Conservation (phyloP, 257 asterid genomes). For the Penstemon newberryi region DNA sequence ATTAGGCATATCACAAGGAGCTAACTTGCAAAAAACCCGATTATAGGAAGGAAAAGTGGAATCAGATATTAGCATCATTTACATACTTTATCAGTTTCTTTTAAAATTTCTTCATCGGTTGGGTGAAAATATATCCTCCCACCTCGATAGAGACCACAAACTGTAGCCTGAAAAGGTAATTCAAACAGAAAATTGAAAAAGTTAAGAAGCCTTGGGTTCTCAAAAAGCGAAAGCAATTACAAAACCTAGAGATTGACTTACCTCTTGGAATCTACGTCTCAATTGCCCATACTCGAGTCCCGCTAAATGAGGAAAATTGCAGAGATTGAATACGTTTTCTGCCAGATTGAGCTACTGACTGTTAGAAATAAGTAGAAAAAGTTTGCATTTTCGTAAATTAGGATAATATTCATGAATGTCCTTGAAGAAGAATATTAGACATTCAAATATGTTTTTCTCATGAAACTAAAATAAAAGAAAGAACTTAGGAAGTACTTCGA, state of each 20-base stretch:
- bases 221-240: conserved; percentile 14
- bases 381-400: background rate
- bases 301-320: conserved; percentile 72
- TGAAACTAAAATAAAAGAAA: conserved; percentile 12
- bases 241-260: conserved; percentile 30
- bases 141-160: conserved; percentile 78
- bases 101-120: conserved; percentile 69
- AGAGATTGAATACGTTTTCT: conserved; percentile 95
- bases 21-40: no score
- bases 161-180: conserved; percentile 62
- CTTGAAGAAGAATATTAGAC: background rate
- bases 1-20: no score
- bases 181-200: conserved; percentile 1
- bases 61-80: conserved; percentile 3
- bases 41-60: no score
- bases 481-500: conserved; percentile 59
- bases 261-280: conserved; percentile 92
- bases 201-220: conserved; percentile 2
- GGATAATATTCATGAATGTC: background rate
- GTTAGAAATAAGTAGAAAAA: conserved; percentile 27
- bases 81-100: conserved; percentile 75
- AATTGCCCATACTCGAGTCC: conserved; percentile 72
- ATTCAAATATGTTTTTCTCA: background rate
- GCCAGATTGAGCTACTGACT: conserved; percentile 36
- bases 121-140: conserved; percentile 89